Evolutionary conservation across 129 eudicot genomes (phyloP).

Genomic region (Rutidosis leptorrhynchoides): DNA sequence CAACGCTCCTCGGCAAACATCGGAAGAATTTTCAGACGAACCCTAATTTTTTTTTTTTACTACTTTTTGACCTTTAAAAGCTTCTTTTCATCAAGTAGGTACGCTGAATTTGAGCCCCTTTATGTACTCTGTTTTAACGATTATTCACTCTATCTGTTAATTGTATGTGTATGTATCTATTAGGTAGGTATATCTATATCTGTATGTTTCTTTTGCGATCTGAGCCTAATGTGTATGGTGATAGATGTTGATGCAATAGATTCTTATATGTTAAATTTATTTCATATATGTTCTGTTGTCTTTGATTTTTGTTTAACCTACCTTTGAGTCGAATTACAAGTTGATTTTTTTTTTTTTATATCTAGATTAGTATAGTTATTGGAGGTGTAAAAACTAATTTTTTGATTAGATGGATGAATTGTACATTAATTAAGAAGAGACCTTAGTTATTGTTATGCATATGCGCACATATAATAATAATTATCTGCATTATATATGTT

Average conservation of each 20-base stretch:
- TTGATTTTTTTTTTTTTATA: no score
- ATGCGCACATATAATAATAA: not conserved
- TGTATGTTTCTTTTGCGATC: not conserved
- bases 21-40: not conserved
- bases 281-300: no score
- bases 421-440: no score
- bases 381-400: not conserved
- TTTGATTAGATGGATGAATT: not conserved
- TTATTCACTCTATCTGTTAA: not conserved
- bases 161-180: not conserved
- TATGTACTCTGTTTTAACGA: not conserved
- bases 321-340: not conserved
- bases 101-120: not conserved
- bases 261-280: no score
- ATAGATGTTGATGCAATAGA: no score
- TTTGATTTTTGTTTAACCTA: not conserved
- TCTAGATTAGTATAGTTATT: no score
- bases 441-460: not conserved
- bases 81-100: not conserved
- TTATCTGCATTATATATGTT: not conserved
- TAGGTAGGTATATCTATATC: not conserved
- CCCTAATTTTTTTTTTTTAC: no score
- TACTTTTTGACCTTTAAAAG: not conserved
- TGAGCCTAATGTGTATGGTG: not conserved
- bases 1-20: not conserved